Conservation (phyloP, 352 stramenopile genomes). For the Peronosclerospora sorghi region DNA sequence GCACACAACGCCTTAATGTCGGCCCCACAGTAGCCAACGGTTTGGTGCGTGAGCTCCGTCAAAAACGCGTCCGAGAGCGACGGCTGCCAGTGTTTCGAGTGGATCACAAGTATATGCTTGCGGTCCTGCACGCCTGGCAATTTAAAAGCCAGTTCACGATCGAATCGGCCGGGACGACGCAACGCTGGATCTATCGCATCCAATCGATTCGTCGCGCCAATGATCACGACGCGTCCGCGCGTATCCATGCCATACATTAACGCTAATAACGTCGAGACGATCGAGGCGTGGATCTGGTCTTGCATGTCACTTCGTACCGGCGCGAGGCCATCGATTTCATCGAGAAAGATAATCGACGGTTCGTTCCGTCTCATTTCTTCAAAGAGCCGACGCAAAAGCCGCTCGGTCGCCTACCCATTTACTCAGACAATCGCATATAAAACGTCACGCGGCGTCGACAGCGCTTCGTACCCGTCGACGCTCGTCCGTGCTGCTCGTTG, state of each 20-base stretch:
- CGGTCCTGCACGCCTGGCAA: slow-evolving; percentile 76
- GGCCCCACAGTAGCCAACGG: slow-evolving; percentile 84
- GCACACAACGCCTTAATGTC: slow-evolving; percentile 88
- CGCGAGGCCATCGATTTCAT: slow-evolving; percentile 89
- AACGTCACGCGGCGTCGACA: slow-evolving; percentile 75
- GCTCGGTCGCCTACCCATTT: slow-evolving; percentile 91
- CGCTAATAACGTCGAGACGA: slow-evolving; percentile 88
- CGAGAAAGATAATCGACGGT: slow-evolving; percentile 93
- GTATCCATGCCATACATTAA: slow-evolving; percentile 88
- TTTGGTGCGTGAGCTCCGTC: slow-evolving; percentile 71
- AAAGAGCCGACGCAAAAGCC: slow-evolving; percentile 86
- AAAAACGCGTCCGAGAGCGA: slow-evolving; percentile 43
- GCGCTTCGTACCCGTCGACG: slow-evolving; percentile 1
- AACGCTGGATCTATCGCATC: slow-evolving; percentile 93
- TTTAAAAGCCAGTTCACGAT: slow-evolving; percentile 86
- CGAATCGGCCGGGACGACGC: slow-evolving; percentile 88
- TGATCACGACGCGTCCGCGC: slow-evolving; percentile 90
- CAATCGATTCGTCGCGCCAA: slow-evolving; percentile 96
- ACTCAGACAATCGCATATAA: slow-evolving; percentile 90
- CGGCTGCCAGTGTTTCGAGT: slow-evolving; percentile 83
- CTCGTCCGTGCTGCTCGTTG: neutral
- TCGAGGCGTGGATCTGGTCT: slow-evolving; percentile 90
- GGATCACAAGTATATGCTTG: slow-evolving; percentile 81
- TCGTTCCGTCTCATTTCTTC: slow-evolving; percentile 84
- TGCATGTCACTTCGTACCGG: too few species aligned